Base-by-base conservation (phyloP, 495 filamentous ascomycete genomes). In the Echria macrotheca region DNA sequence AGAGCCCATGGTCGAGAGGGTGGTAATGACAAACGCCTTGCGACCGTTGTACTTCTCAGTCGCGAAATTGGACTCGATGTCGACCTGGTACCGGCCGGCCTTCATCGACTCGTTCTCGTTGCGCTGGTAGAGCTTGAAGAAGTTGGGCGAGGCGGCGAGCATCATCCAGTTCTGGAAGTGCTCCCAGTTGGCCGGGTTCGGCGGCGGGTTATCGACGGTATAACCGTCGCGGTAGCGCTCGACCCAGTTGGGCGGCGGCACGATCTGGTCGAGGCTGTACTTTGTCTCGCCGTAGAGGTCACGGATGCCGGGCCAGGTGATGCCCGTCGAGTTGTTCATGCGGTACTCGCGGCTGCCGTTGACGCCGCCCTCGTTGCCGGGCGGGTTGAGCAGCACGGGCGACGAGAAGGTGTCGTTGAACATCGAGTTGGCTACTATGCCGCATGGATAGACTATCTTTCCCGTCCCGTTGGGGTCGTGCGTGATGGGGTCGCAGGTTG, bases 161-260 rank as follows among this genome's bases (percentile, higher is more conserved):
- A 93, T 78, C 93, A 99, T 97, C 93, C 93, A 99, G 26, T 96
- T 90, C 72, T 96, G 90, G 61, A 99, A 95, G 24, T 77, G 77
- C 59, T 96, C 86, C 59, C 87, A 76, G 4, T 83, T 68, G 31
- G 80, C 70, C 8, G 95, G 60, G 53, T 89, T 65, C 0, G 86
- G 86, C 3, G 85, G 81, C 14, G 75, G 74, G n/a, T 71, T 72
- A 0, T 79, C 66, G 0, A 69, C 65, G 9, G 73, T 79, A 57
- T 96, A 96, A 37, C 74, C 72, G 29, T 80, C 60, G 10, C 78
- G 79, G 51, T 79, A 95, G 33, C 76, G 69, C 14, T 73, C 49
- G 11, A 67, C 57, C 93, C 93, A 98, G 60, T 97, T 95, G 6
- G 84, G 89, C 0, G 93, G 93, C 4, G 90, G 89, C 7, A 84